Conservation (phyloP, 495 filamentous ascomycete species). For the Halenospora varia region DNA sequence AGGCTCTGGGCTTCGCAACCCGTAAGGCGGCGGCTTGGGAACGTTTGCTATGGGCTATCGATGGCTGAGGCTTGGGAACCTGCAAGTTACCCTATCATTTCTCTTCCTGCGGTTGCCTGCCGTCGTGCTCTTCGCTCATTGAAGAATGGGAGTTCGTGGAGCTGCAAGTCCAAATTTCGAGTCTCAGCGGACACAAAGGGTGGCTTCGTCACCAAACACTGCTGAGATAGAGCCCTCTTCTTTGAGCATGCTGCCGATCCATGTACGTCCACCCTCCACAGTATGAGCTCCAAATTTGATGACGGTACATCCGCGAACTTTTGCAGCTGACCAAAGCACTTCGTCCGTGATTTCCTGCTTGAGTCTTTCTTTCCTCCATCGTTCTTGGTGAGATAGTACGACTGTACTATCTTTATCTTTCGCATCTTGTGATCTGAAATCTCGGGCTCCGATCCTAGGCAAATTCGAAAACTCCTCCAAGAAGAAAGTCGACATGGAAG, state of each 20-base stretch:
- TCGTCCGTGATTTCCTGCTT: conserved; percentile 51
- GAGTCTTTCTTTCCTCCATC: conserved; percentile 40
- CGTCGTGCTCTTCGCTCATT: too few species aligned
- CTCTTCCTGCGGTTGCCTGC: too few species aligned
- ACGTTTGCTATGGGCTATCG: too few species aligned
- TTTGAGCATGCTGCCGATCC: conserved; percentile 48
- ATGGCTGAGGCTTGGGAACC: too few species aligned
- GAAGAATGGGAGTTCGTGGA: too few species aligned
- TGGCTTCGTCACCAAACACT: conserved; percentile 46
- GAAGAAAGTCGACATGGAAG: conserved; percentile 61
- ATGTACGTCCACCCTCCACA: conserved; percentile 45
- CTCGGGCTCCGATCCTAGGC: conserved; percentile 79
- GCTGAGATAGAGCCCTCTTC: conserved; percentile 43
- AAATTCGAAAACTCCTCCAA: conserved; percentile 68
- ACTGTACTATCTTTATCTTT: conserved; percentile 30
- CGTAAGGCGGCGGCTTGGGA: too few species aligned
- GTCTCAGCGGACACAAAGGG: conserved; percentile 41
- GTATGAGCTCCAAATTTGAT: conserved; percentile 71
- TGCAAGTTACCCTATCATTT: too few species aligned
- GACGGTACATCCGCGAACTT: conserved; percentile 76
- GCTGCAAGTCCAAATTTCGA: not conserved
- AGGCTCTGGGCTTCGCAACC: too few species aligned
- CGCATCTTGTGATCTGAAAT: conserved; percentile 58
- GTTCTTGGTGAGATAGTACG: conserved; percentile 33
- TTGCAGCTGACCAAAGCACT: conserved; percentile 82